Percentiles rank a stretch among this genome's conserved stretches.
Conservation (phyloP, 2,329 filamentous ascomycete genomes). For the Colletotrichum kahawae region DNA sequence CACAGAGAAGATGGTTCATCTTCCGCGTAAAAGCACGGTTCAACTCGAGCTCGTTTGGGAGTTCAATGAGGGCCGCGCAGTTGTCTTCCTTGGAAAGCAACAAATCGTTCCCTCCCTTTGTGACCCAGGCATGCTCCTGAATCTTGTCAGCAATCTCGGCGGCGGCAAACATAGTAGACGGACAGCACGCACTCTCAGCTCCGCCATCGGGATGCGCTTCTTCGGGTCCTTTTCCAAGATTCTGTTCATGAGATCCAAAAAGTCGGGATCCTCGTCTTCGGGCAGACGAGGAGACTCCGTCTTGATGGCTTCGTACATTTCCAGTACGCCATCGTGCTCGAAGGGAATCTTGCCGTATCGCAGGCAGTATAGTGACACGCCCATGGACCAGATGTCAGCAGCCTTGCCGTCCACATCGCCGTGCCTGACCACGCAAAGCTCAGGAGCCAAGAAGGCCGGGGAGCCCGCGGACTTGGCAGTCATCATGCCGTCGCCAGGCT, state of each 20-base stretch:
- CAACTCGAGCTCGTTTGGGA: slow-evolving; percentile 88
- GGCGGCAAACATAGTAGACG: not conserved
- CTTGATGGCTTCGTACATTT: slow-evolving; percentile 89
- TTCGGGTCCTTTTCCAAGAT: slow-evolving; percentile 85
- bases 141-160: slow-evolving; percentile 23
- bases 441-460: slow-evolving; percentile 91
- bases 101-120: slow-evolving; percentile 76
- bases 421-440: slow-evolving; percentile 86
- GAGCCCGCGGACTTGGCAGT: slow-evolving; percentile 94
- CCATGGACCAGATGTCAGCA: slow-evolving; percentile 98
- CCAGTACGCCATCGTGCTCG: slow-evolving; percentile 76
- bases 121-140: slow-evolving; percentile 93
- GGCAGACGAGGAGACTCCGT: slow-evolving; percentile 69
- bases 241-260: slow-evolving; percentile 74
- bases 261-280: slow-evolving; percentile 66
- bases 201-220: slow-evolving; percentile 82
- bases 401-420: slow-evolving; percentile 87
- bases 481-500: slow-evolving; percentile 75
- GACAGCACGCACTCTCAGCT: slow-evolving; percentile 72
- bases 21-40: slow-evolving; percentile 89
- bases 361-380: slow-evolving; percentile 90
- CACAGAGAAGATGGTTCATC: slow-evolving; percentile 83
- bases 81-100: slow-evolving; percentile 86
- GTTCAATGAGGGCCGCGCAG: slow-evolving; percentile 77
- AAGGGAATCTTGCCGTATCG: slow-evolving; percentile 91